A percentile compares a stretch with the other conserved stretches of the same genome.
phyloP scores from a whole-genome alignment of 2,329 filamentous ascomycete species.

The Neofusicoccum umdonicola region DNA sequence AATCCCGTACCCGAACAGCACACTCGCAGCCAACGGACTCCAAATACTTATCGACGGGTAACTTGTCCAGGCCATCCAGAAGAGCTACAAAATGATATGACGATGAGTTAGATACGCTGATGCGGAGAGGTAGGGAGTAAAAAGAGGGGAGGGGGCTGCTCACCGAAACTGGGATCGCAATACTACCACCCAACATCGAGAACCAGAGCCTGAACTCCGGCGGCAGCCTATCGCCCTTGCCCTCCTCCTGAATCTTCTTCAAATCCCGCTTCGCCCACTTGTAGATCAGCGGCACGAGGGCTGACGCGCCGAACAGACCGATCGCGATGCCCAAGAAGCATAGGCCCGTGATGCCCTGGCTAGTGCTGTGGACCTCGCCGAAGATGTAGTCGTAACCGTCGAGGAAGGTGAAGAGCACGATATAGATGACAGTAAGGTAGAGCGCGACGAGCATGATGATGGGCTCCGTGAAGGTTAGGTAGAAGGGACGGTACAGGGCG shows the following conservation, averaged over 20 bases:
- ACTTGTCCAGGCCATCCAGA: slow-evolving; percentile 60
- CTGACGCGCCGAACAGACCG: slow-evolving; percentile 37
- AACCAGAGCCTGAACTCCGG: slow-evolving; percentile 57
- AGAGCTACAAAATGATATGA: slow-evolving; percentile 30
- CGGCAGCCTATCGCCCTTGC: slow-evolving; percentile 46
- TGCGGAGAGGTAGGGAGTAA: too few species aligned
- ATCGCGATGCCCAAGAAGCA: slow-evolving; percentile 50
- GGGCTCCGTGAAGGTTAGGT: slow-evolving; percentile 40
- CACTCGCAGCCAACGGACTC: slow-evolving; percentile 50
- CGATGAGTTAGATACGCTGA: too few species aligned
- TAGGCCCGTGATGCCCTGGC: slow-evolving; percentile 45
- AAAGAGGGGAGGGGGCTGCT: too few species aligned
- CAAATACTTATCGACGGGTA: slow-evolving; percentile 48
- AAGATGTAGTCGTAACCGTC: slow-evolving; percentile 54
- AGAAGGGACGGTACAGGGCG: slow-evolving; percentile 43
- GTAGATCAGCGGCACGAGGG: slow-evolving; percentile 48
- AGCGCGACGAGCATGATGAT: slow-evolving; percentile 50
- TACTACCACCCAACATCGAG: slow-evolving; percentile 49
- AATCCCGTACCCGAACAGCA: slow-evolving; percentile 53
- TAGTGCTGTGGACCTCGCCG: slow-evolving; percentile 47
- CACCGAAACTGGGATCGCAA: slow-evolving; percentile 41
- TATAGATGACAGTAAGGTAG: slow-evolving; percentile 54
- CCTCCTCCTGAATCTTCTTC: slow-evolving; percentile 38
- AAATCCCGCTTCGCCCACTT: slow-evolving; percentile 44
- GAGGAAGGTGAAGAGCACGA: slow-evolving; percentile 56